A percentile compares a stretch with the other conserved stretches of the same genome.
phyloP scores from a whole-genome alignment of 495 filamentous ascomycete genomes.

The Astrothelium subdiscretum region DNA sequence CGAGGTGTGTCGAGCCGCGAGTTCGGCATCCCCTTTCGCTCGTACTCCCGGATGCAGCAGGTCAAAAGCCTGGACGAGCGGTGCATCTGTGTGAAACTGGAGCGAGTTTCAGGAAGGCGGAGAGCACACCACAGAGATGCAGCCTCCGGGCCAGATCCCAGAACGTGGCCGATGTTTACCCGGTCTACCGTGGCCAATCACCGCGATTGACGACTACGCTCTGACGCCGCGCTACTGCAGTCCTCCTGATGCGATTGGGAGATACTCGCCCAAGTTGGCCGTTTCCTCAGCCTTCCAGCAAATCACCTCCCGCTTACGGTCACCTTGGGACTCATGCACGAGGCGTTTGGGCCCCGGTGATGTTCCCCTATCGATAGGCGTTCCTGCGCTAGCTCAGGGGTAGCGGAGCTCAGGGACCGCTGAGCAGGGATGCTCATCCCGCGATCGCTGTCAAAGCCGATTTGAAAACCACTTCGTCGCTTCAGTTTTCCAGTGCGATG shows the following conservation, averaged over 20 bases:
- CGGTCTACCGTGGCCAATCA: neutral
- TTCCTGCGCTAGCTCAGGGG: conserved; percentile 3
- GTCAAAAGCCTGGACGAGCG: neutral
- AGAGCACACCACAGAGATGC: neutral
- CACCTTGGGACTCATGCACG: too few relatives aligned
- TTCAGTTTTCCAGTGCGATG: neutral
- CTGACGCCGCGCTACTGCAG: neutral
- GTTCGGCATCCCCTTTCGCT: neutral
- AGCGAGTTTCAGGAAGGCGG: neutral
- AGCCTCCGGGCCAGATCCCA: neutral
- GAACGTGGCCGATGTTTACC: neutral
- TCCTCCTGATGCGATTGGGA: neutral
- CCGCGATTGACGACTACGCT: neutral
- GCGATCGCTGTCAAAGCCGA: neutral
- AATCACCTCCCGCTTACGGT: neutral
- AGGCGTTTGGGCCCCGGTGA: neutral
- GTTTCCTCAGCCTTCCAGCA: neutral
- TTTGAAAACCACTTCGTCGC: neutral
- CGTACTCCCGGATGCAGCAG: neutral
- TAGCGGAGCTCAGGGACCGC: neutral
- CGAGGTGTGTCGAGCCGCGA: neutral
- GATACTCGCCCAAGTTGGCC: neutral
- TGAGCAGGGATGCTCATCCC: neutral
- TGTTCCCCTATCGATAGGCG: neutral
- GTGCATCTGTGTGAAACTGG: neutral